Base-by-base conservation (phyloP, 495 filamentous ascomycete species). In the Cercophora sp. region DNA sequence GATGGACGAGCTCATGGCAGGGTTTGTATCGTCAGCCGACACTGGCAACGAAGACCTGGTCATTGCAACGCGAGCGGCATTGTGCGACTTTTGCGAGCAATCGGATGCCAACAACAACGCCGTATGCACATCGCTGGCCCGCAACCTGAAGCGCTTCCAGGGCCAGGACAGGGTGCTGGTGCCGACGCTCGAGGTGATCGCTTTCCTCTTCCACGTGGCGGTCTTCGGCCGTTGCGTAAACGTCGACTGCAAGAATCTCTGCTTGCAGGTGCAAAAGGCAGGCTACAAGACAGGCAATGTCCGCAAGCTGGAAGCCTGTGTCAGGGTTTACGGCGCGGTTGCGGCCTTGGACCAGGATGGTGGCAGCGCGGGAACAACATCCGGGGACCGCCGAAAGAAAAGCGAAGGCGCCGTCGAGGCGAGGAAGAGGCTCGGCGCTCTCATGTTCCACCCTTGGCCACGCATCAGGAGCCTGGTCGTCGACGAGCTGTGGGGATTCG, bases 251-350 rank as follows among this genome's bases (percentile, higher is more conserved):
- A 77, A 78, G 56, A 77, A 64, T 19, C 64, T 95, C 16, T 90
- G 91, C 49, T 69, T 81, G 25, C 67, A 81, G 11, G 78, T 83
- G 8, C 89, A 92, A 57, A 88, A 85, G 66, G 76, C 88, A 3
- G 88, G 90, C 59, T 89, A 85, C 74, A 91, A 90, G 70, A 86
- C 87, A 8, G 77, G 80, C 9, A 89, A 87, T 62, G 81, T 95
- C 4, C 75, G 79, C 23, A 88, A 91, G 58, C 73, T 97, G 8
- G 81, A 87, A 62, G 86, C 88, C 1, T 89, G 87, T 15, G 70
- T 94, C 36, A 82, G 79, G 50, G 78, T 90, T 4, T 97, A 96
- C 68, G 79, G 83, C 4, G 82, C 82, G 13, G 66, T 96, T 5
- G 61, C 71, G 10, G 69, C 35, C 3, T 34, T 60, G 49, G 50